A percentile compares a stretch with the other conserved stretches of the same genome.
These are phyloP conservation scores for Cystobasidium onofrii DNA, from an alignment of 768 basidiomycete species.

Conservation along the genomic window DNA sequence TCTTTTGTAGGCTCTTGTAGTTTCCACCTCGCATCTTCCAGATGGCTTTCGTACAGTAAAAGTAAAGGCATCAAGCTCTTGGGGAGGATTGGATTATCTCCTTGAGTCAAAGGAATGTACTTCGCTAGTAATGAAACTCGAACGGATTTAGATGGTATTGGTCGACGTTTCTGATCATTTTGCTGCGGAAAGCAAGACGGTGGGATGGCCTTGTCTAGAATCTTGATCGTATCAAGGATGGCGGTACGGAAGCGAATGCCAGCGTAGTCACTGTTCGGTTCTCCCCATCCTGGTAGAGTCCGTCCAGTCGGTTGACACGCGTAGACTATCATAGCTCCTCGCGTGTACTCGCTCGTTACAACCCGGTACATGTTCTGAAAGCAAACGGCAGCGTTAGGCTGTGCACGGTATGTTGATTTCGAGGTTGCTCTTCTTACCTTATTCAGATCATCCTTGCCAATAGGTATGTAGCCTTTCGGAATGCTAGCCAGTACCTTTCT, in stretches of 20 bases:
- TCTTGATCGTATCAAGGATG: slow-evolving; percentile 25
- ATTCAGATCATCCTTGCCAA: slow-evolving; percentile 24
- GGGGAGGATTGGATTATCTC: slow-evolving; percentile 9
- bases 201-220: slow-evolving; percentile 23
- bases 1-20: slow-evolving; percentile 19
- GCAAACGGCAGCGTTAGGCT: too few relatives aligned
- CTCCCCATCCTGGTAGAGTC: slow-evolving; percentile 24
- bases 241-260: slow-evolving; percentile 26
- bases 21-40: slow-evolving; percentile 28
- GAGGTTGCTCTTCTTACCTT: slow-evolving; percentile 3
- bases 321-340: slow-evolving; percentile 28
- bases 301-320: slow-evolving; percentile 11
- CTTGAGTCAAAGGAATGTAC: neutral
- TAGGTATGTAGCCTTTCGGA: slow-evolving; percentile 31
- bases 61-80: slow-evolving; percentile 14
- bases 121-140: neutral
- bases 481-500: slow-evolving; percentile 28
- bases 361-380: slow-evolving; percentile 20
- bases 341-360: slow-evolving; percentile 18
- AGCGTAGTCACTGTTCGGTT: slow-evolving; percentile 8
- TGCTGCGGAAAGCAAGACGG: neutral
- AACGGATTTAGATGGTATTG: neutral
- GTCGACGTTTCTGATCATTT: neutral
- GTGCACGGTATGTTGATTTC: too few relatives aligned
- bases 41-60: slow-evolving; percentile 19